Percentiles rank a stretch among this genome's conserved stretches.
These are phyloP conservation scores for Puccinia polysora DNA, from an alignment of 1,284 basidiomycete genomes.

Conservation along the genomic window DNA sequence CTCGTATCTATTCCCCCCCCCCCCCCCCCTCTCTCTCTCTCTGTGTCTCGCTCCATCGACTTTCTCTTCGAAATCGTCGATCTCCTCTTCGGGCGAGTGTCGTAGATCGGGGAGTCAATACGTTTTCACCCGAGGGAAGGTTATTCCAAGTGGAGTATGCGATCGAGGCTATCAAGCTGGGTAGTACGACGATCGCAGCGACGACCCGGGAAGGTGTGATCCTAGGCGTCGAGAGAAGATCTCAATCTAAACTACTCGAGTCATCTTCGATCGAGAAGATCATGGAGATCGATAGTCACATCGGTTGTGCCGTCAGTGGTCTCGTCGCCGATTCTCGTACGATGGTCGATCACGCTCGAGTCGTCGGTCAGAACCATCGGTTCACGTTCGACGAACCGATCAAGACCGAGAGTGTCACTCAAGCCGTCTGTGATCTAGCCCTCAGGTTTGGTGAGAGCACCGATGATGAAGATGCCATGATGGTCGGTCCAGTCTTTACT, in stretches of 20 bases:
- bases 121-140: conserved; percentile 95
- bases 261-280: conserved; percentile 97
- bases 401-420: conserved; percentile 92
- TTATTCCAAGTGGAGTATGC: conserved; percentile 98
- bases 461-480: conserved; percentile 81
- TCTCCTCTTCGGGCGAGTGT: background rate
- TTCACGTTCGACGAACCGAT: conserved; percentile 98
- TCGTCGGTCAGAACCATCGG: conserved; percentile 88
- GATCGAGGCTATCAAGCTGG: conserved; percentile 97
- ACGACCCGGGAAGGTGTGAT: conserved; percentile 73
- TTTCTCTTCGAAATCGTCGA: background rate
- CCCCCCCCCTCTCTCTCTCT: no score
- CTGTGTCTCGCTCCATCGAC: no score
- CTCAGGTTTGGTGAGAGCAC: conserved; percentile 98
- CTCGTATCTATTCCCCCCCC: no score
- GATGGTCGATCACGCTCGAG: conserved; percentile 99
- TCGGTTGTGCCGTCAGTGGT: conserved; percentile 97
- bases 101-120: conserved; percentile 92
- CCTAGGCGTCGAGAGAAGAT: conserved; percentile 95
- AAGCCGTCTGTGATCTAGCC: conserved; percentile 96
- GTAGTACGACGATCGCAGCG: conserved; percentile 89
- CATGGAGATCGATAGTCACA: conserved; percentile 96
- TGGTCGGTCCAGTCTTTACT: conserved; percentile 58
- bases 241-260: conserved; percentile 92
- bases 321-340: conserved; percentile 96